Evolutionary conservation across 2,329 filamentous ascomycete genomes (phyloP), one percentile per base, ranked within the genome.

Genomic region (Helminthosporium solani): DNA sequence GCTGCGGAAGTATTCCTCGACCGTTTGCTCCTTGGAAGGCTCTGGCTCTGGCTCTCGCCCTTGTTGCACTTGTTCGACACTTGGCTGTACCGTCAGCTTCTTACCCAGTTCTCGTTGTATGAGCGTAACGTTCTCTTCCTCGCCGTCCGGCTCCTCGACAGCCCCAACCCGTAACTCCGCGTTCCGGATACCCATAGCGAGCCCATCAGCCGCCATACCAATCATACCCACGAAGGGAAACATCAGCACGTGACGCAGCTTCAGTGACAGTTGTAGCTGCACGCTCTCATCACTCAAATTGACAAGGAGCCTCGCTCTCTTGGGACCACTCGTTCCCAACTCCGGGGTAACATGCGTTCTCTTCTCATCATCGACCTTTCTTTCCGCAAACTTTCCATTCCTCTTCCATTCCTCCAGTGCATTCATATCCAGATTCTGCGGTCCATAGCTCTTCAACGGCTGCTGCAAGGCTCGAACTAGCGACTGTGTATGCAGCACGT

Each of bases 401-500:
- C 33, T 36, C n/a, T 49, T 51, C 57, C 57, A 65, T 28, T 63
- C 57, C 11, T 38, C 12, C 5, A 63, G 33, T 1, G 47, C 50
- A n/a, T 46, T 46, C 8, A 33, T 38, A 43, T 64, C 58, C 5
- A 61, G 30, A 40, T 63, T 61, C 33, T 53, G 50, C 2, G 49
- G 49, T 1, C 56, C 60, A 27, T 44, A 50, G 0, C 33, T 23
- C 33, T 50, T 52, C 4, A 60, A 15, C 4, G 58, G 57, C 1
- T 43, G 23, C 4, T 44, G 42, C 12, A 64, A 45, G 0, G 58
- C 61, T 2, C 56, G 49, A 1, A 56, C 42, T 7, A 67, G 44
- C 3, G 56, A 44, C 34, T 60, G 62, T 2, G 55, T 49, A 27
- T 67, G 62, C 30, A 65, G 45, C 0, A 64, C 58, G 16, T 60